Conservation (phyloP, 1,284 basidiomycete genomes). For the Veloporphyrellus conicus region DNA sequence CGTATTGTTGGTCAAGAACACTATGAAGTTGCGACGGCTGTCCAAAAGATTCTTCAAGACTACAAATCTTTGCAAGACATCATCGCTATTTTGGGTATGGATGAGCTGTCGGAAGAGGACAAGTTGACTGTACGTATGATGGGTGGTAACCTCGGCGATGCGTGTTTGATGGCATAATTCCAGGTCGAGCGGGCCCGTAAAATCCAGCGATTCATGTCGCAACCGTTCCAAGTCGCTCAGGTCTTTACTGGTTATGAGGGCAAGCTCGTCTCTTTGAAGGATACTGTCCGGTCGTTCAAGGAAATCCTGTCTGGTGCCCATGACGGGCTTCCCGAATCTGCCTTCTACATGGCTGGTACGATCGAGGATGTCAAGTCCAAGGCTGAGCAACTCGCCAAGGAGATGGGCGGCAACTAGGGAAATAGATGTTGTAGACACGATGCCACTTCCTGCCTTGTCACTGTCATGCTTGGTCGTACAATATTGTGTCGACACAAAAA, state of each 20-base stretch:
- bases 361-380: constrained; percentile 95
- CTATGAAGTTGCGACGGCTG: constrained; percentile 91
- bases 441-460: constrained; percentile 5
- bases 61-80: constrained; percentile 99
- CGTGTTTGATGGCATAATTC: constrained; percentile 6
- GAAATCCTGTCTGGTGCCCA: constrained; percentile 90
- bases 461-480: constrained; percentile 5
- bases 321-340: constrained; percentile 88
- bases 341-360: constrained; percentile 91
- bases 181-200: constrained; percentile 87
- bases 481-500: constrained; percentile 11
- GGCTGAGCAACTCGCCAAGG: constrained; percentile 94
- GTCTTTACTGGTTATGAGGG: constrained; percentile 99
- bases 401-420: constrained; percentile 64
- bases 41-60: constrained; percentile 98
- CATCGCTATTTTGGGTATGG: constrained; percentile 98
- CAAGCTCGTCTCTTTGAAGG: constrained; percentile 89
- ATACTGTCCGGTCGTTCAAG: constrained; percentile 91
- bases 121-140: constrained; percentile 82
- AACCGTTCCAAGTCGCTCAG: constrained; percentile 99
- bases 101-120: constrained; percentile 99
- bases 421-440: constrained; percentile 12
- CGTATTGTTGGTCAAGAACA: constrained; percentile 92
- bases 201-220: constrained; percentile 98
- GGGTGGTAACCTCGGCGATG: no score